phyloP scores from a whole-genome alignment of 768 basidiomycete genomes.

The Galerina marginata region DNA sequence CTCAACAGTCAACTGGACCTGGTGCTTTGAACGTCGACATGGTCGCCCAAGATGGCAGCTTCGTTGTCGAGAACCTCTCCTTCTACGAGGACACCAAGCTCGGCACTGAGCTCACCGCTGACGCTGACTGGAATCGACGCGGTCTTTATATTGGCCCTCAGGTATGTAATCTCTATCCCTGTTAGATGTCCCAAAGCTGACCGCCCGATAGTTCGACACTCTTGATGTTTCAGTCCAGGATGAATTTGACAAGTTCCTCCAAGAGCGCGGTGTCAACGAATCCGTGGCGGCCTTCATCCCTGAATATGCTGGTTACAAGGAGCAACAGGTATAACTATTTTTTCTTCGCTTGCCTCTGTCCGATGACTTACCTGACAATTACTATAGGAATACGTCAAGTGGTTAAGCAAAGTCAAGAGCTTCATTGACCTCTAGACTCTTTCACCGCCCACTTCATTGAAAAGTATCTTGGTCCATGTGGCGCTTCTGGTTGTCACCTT shows the following conservation, averaged over 20 bases:
- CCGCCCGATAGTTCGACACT: constrained; percentile 74
- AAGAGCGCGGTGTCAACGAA: constrained; percentile 90
- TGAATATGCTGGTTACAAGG: constrained; percentile 88
- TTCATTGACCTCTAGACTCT: constrained; percentile 70
- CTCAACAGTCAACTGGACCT: constrained; percentile 46
- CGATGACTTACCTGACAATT: constrained; percentile 12
- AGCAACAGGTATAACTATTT: constrained; percentile 75
- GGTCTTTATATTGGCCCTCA: constrained; percentile 93
- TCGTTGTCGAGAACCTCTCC: constrained; percentile 89
- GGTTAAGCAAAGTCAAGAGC: constrained; percentile 81
- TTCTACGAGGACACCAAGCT: constrained; percentile 77
- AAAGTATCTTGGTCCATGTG: constrained; percentile 3
- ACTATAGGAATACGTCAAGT: constrained; percentile 86
- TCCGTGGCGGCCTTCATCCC: constrained; percentile 84
- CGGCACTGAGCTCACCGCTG: constrained; percentile 79
- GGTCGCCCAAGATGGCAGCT: constrained; percentile 77
- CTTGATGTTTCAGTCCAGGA: constrained; percentile 88
- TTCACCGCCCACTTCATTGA: not conserved
- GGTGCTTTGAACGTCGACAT: constrained; percentile 84
- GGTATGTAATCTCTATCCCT: constrained; percentile 40
- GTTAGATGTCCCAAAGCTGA: constrained; percentile 7
- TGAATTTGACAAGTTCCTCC: constrained; percentile 88
- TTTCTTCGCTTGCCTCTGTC: constrained; percentile 3
- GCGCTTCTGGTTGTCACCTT: not conserved
- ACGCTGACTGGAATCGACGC: constrained; percentile 93